These are phyloP conservation scores for Cyberlindnera sargentensis DNA, from an alignment of 805 yeast species.

Conservation along the genomic window DNA sequence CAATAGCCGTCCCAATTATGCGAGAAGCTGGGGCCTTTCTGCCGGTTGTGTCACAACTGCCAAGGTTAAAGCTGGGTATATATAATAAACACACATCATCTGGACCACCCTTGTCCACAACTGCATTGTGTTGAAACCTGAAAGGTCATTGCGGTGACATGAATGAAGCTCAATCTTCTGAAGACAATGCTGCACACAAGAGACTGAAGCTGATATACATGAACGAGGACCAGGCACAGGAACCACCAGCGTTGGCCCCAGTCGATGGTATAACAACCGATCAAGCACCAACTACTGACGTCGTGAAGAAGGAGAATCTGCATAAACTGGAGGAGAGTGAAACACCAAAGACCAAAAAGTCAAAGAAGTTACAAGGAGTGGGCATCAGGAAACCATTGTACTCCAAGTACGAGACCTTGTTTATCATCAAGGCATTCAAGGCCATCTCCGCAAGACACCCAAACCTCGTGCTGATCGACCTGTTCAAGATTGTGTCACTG, in stretches of 20 bases:
- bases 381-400: slow-evolving; percentile 24
- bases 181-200: neutral
- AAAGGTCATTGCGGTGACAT: too few relatives aligned
- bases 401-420: slow-evolving; percentile 20
- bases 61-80: too few relatives aligned
- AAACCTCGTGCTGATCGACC: slow-evolving; percentile 17
- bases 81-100: too few relatives aligned
- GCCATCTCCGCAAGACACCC: slow-evolving; percentile 14
- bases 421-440: slow-evolving; percentile 19
- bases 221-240: neutral
- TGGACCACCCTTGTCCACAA: too few relatives aligned
- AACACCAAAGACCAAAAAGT: slow-evolving; percentile 10
- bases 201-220: neutral
- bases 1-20: too few relatives aligned
- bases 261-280: too few relatives aligned
- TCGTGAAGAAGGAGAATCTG: too few relatives aligned
- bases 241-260: too few relatives aligned
- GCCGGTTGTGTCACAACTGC: too few relatives aligned
- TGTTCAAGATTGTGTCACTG: slow-evolving; percentile 17
- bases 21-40: too few relatives aligned
- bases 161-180: neutral
- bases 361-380: slow-evolving; percentile 21
- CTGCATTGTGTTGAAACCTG: too few relatives aligned
- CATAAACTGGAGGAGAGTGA: neutral
- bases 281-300: too few relatives aligned